Evolutionary conservation across 2,329 filamentous ascomycete genomes (phyloP), one percentile per base, ranked within the genome.

Genomic region (Hymenoscyphus fructigenus): DNA sequence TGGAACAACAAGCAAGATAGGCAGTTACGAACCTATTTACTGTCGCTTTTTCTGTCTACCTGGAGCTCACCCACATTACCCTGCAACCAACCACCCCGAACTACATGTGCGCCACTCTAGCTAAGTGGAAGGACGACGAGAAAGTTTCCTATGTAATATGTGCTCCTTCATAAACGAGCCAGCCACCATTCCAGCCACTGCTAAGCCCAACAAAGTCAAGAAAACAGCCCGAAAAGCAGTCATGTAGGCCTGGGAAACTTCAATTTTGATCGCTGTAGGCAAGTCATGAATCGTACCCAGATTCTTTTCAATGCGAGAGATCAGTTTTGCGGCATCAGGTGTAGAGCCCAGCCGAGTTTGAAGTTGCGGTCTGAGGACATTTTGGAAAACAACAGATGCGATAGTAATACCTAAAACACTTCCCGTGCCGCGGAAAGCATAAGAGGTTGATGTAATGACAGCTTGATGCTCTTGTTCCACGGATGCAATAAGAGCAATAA

Each of bases 361-460:
- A 20, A 62, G 41, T 26, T 62, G 20, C 20, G 61, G 7, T 14
- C 15, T 50, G n/a, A 62, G 23, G 3, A 32, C n/a, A 14, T 36
- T 66, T 55, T 69, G 67, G 15, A 70, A 67, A n/a, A 65, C 63
- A 5, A 62, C 36, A 20, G 57, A 60, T 15, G 67, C 59, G 28
- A 66, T 15, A 0, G 85, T 87, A 2, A 86, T 87, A 57, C 85
- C 84, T 66, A 91, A 78, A 20, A 88, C 88, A 61, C 92, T 81
- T 10, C 90, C 91, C 0, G 93, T 81, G 1, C 88, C 88, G 50
- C 91, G 86, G 80, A 93, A 93, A 20, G 93, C 84, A 76, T 93
- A 93, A 17, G 86, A 90, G 75, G 89, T 92, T 10, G 91, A 90
- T 23, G 91, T 89, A 2, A 88, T 88, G 1, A 93, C 84, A 1